Percentiles rank a stretch among this genome's conserved stretches.
Evolutionary conservation across 306 rosid genomes (phyloP).

Genomic region (Cercis canadensis): DNA sequence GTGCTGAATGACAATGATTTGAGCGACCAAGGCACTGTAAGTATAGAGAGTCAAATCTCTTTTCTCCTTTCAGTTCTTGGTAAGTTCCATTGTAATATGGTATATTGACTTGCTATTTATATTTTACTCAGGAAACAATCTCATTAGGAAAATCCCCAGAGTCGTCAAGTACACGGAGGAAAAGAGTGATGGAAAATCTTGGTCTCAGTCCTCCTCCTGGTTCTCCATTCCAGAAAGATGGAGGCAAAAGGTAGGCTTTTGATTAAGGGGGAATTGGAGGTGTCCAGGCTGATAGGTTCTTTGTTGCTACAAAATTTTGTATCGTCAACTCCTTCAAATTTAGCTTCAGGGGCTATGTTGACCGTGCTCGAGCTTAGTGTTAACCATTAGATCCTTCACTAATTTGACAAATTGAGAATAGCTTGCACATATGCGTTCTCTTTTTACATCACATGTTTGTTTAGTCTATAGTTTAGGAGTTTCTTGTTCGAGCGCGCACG

Average conservation of each 20-base stretch:
- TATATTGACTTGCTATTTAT: conserved; percentile 9
- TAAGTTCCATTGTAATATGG: neutral
- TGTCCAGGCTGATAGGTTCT: too few relatives aligned
- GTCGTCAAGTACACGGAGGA: neutral
- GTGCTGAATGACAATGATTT: conserved; percentile 17
- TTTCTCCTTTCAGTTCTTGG: neutral
- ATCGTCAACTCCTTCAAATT: too few relatives aligned
- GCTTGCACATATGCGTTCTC: conserved; percentile 15
- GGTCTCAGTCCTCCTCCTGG: too few relatives aligned
- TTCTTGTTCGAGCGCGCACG: too few relatives aligned
- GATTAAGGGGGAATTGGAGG: conserved; percentile 1
- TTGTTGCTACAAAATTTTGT: too few relatives aligned
- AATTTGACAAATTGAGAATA: conserved; percentile 6
- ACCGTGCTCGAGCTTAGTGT: neutral
- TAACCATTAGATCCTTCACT: neutral
- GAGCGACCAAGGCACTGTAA: conserved; percentile 42
- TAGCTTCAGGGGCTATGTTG: too few relatives aligned
- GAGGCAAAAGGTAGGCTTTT: conserved; percentile 13
- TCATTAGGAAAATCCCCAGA: conserved; percentile 49
- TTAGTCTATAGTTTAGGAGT: conserved; percentile 20
- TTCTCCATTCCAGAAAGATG: conserved; percentile 9
- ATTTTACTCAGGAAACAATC: conserved; percentile 41
- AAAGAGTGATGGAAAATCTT: too few relatives aligned
- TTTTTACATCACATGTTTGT: neutral
- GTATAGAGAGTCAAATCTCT: conserved; percentile 22